Percentiles rank a stretch among this genome's conserved stretches.
Conservation (phyloP, 2,329 filamentous ascomycete genomes). For the Fusarium liriodendri region DNA sequence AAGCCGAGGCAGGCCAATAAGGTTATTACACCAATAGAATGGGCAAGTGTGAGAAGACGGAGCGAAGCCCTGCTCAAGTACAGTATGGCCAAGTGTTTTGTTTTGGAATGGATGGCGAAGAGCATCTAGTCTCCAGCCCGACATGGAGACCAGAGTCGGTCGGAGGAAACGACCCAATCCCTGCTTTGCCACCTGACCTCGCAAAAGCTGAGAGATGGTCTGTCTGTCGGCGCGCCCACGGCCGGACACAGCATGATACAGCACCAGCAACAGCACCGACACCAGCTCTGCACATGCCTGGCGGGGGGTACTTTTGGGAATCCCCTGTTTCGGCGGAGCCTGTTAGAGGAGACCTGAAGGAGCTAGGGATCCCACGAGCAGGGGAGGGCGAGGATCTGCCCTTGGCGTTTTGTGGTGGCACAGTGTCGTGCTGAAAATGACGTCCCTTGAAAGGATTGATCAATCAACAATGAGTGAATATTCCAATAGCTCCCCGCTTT, state of each 20-base stretch:
- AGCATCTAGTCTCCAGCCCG: not conserved
- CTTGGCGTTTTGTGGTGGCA: slow-evolving; percentile 22
- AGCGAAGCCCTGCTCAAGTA: slow-evolving; percentile 24
- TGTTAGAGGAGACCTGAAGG: not conserved
- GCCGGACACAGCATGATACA: not conserved
- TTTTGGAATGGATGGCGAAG: slow-evolving; percentile 1
- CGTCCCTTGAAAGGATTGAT: not conserved
- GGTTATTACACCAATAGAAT: not conserved
- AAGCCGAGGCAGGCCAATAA: slow-evolving; percentile 24
- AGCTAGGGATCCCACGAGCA: slow-evolving; percentile 20
- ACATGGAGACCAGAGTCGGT: not conserved
- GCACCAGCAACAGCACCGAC: not conserved
- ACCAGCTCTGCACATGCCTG: slow-evolving; percentile 1
- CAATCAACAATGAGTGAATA: not conserved
- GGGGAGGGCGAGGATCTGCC: slow-evolving; percentile 27
- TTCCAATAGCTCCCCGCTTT: not conserved
- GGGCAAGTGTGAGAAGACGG: not conserved
- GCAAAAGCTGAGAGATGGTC: slow-evolving; percentile 21
- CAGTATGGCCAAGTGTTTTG: not conserved
- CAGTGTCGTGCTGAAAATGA: not conserved
- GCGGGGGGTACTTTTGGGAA: slow-evolving; percentile 10
- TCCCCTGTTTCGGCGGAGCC: slow-evolving; percentile 13
- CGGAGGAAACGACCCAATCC: not conserved
- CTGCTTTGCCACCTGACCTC: slow-evolving; percentile 27
- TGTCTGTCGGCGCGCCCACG: slow-evolving; percentile 22